phyloP scores from a whole-genome alignment of 2,329 filamentous ascomycete genomes.

The Fusarium tupiense region DNA sequence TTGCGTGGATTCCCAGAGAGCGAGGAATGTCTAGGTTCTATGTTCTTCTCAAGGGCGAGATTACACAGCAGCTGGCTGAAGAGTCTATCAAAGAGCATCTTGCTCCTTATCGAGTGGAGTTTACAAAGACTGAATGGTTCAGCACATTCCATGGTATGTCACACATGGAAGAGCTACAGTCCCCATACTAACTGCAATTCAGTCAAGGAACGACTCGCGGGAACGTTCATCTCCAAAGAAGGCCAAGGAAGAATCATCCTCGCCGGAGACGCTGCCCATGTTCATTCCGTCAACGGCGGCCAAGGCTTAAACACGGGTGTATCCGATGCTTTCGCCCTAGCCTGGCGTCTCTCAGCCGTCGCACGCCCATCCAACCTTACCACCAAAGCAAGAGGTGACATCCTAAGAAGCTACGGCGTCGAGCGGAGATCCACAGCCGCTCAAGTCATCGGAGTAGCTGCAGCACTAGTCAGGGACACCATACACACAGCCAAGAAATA shows the following conservation, averaged over 20 bases:
- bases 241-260: constrained; percentile 59
- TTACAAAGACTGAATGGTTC: constrained; percentile 59
- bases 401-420: constrained; percentile 56
- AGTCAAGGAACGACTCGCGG: constrained; percentile 55
- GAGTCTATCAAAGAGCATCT: constrained; percentile 56
- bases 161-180: accelerated
- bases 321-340: constrained; percentile 63
- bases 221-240: constrained; percentile 51
- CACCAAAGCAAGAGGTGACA: constrained; percentile 5
- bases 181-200: background rate
- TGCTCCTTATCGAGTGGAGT: constrained; percentile 54
- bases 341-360: constrained; percentile 59
- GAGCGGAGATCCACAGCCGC: constrained; percentile 56
- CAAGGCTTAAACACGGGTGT: constrained; percentile 69
- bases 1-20: constrained; percentile 60
- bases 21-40: constrained; percentile 59
- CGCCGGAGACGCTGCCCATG: constrained; percentile 66
- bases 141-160: constrained; percentile 57
- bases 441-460: constrained; percentile 58
- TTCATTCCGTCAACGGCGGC: constrained; percentile 64
- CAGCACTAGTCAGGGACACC: constrained; percentile 57
- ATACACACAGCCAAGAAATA: constrained; percentile 56
- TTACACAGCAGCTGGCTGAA: constrained; percentile 52
- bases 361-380: constrained; percentile 37
- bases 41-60: constrained; percentile 57